phyloP scores from a whole-genome alignment of 345 rosid genomes.

The Physaria fendleri region DNA sequence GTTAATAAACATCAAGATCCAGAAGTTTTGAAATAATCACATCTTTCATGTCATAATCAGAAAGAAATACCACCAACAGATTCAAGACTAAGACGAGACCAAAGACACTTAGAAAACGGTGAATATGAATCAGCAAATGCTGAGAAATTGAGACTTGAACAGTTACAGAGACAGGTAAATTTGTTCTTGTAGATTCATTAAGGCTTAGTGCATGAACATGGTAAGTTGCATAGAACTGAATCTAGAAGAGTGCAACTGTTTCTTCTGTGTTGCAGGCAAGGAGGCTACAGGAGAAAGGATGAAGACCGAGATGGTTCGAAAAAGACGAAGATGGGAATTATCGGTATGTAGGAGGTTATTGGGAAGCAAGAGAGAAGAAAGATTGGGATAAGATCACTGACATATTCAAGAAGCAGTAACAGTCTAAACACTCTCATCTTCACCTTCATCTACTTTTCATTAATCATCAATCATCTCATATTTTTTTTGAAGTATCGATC shows the following conservation, averaged over 20 bases:
- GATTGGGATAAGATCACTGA: constrained; percentile 64
- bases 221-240: constrained; percentile 5
- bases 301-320: constrained; percentile 92
- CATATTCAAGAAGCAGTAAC: constrained; percentile 57
- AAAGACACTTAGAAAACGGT: constrained; percentile 87
- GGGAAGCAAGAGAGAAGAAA: constrained; percentile 79
- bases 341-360: constrained; percentile 73
- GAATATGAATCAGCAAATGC: constrained; percentile 93
- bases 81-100: constrained; percentile 96
- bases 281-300: constrained; percentile 93
- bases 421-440: constrained; percentile 32
- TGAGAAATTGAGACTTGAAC: constrained; percentile 92
- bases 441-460: constrained; percentile 15
- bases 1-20: too few species aligned
- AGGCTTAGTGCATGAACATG: neutral
- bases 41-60: too few species aligned
- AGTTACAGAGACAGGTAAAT: constrained; percentile 89
- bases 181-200: neutral
- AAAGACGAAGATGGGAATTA: constrained; percentile 89
- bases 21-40: too few species aligned
- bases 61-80: constrained; percentile 99
- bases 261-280: constrained; percentile 67
- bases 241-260: neutral
- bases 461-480: constrained; percentile 4
- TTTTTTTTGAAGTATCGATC: too few species aligned